A percentile compares a stretch with the other conserved stretches of the same genome.
Conservation (phyloP, 305 asterid species). For the Plantago lanceolata region DNA sequence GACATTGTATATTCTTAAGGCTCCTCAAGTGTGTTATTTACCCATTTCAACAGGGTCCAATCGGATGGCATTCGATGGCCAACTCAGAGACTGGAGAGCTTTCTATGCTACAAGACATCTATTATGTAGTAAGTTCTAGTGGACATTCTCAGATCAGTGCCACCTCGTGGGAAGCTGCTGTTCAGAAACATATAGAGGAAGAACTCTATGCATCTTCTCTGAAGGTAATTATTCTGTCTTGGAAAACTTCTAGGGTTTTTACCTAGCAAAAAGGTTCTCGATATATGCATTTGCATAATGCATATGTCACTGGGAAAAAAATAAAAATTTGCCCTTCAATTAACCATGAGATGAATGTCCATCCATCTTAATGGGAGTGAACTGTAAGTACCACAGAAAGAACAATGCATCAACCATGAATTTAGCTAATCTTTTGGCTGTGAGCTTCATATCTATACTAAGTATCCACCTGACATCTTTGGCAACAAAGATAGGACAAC, state of each 20-base stretch:
- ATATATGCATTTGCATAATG: neutral
- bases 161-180: conserved; percentile 89
- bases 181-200: conserved; percentile 86
- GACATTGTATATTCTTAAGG: conserved; percentile 17
- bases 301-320: too few relatives aligned
- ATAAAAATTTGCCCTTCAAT: too few relatives aligned
- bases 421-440: too few relatives aligned
- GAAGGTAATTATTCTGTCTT: conserved; percentile 46
- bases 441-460: too few relatives aligned
- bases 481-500: too few relatives aligned
- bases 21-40: conserved; percentile 19
- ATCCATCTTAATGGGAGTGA: neutral
- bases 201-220: conserved; percentile 81
- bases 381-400: too few relatives aligned
- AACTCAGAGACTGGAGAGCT: conserved; percentile 63
- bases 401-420: too few relatives aligned
- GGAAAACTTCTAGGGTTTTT: neutral
- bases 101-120: conserved; percentile 62
- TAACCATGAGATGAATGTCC: conserved; percentile 5
- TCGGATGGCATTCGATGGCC: conserved; percentile 83
- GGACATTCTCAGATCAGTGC: conserved; percentile 77
- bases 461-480: too few relatives aligned
- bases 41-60: conserved; percentile 69
- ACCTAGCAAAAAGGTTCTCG: neutral
- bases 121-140: conserved; percentile 52